Base-by-base conservation (phyloP, 306 rosid species). In the Acacia melanoxylon region DNA sequence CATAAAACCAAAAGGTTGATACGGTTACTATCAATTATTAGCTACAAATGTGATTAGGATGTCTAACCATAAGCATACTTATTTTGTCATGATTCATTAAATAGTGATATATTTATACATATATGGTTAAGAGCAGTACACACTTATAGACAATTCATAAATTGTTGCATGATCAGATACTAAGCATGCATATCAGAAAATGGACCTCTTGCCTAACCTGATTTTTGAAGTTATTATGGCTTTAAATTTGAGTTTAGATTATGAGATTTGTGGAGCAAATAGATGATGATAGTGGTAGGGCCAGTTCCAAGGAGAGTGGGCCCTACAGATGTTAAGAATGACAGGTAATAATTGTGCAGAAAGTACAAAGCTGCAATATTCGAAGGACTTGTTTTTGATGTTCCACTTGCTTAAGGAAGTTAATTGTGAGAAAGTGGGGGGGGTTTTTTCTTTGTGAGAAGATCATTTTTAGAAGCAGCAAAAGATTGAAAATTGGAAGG, bases 11-110 rank as follows among this genome's bases (percentile, higher is more conserved):
- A 33, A 72, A 46, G 74, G 74, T 44, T 52, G 81, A 72, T 81
- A 76, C 66, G 77, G 77, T 83, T 78, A 74, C 81, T 62, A 85
- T 83, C 77, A n/a, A 74, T 83, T 68, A 85, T 83, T 79, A n/a
- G 71, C 81, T 78, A 51, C 42, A 74, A 74, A 82, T 68, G 74
- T 79, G 88, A 84, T 77, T 52, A n/a, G 51, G 88, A 86, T 71
- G 51, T 74, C 78, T 74, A 56, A 80, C 74, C 80, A 74, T 73
- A 63, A 40, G 79, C 35, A 58, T 46, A 37, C 45, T 73, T 76
- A 10, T 61, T 35, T 9, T 59, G 51, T 51, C 65, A 74, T 71
- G 35, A 83, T 80, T 66, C 68, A 74, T 48, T 27, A 62, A 31
- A 67, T 61, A 40, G 68, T 67, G 72, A 40, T 45, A 66, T 48